Conservation (phyloP, 306 rosid species). For the Cucurbita argyrosperma region DNA sequence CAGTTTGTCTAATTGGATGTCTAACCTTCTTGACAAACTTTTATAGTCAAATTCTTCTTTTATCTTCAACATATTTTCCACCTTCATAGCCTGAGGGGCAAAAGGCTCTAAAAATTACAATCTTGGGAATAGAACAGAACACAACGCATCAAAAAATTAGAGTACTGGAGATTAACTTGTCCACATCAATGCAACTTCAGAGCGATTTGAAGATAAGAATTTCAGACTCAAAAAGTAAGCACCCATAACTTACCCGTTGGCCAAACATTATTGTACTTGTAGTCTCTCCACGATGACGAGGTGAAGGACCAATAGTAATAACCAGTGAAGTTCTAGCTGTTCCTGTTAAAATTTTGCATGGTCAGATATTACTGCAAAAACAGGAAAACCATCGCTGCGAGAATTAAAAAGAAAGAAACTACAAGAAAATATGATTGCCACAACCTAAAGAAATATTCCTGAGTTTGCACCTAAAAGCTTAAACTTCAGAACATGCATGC, state of each 20-base stretch:
- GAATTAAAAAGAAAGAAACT: background rate
- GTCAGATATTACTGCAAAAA: conserved; percentile 6
- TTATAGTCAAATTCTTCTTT: conserved; percentile 98
- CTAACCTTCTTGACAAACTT: conserved; percentile 81
- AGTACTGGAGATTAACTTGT: background rate
- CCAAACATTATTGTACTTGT: conserved; percentile 96
- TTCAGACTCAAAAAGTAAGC: background rate
- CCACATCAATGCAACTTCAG: background rate
- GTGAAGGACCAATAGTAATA: conserved; percentile 92
- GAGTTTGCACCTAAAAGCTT: too few species aligned
- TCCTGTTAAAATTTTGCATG: conserved; percentile 39
- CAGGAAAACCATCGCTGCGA: background rate
- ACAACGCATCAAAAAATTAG: background rate
- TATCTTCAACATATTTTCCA: conserved; percentile 89
- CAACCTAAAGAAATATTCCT: background rate
- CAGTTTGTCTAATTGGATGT: conserved; percentile 81
- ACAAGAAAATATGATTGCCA: background rate
- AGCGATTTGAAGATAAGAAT: background rate
- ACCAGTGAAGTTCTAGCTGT: conserved; percentile 91
- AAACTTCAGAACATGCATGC: too few species aligned
- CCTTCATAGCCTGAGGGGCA: conserved; percentile 83
- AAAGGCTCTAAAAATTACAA: conserved; percentile 10
- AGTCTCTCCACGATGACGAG: conserved; percentile 96
- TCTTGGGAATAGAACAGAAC: conserved; percentile 4
- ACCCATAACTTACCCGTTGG: conserved; percentile 54